Conservation (phyloP, 495 filamentous ascomycete species). For the Xylaria scruposa region DNA sequence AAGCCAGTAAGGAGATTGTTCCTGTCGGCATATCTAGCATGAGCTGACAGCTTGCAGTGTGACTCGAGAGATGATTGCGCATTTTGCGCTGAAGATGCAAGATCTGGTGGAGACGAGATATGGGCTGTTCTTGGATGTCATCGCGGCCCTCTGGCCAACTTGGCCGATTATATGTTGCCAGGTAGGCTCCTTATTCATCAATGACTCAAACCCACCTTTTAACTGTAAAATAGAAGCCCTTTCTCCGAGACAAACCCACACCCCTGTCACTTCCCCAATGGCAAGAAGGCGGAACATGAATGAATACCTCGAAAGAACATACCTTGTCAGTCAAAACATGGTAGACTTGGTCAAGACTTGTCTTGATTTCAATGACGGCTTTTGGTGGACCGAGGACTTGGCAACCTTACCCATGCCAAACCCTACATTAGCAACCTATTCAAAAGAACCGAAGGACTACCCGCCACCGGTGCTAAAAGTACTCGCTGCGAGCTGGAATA, state of each 20-base stretch:
- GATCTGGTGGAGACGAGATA: conserved; percentile 46
- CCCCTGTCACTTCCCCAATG: conserved; percentile 56
- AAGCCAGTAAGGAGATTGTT: conserved; percentile 43
- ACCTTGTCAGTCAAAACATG: conserved; percentile 45
- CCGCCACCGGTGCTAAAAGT: conserved; percentile 53
- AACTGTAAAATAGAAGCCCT: conserved; percentile 42
- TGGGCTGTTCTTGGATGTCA: conserved; percentile 57
- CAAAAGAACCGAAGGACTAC: conserved; percentile 46
- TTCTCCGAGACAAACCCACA: conserved; percentile 54
- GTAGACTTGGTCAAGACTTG: conserved; percentile 48
- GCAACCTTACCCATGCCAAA: conserved; percentile 52
- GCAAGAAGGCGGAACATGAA: conserved; percentile 58
- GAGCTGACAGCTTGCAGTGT: conserved; percentile 40
- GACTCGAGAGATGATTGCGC: conserved; percentile 54
- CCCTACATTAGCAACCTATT: conserved; percentile 49
- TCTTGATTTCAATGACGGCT: conserved; percentile 57
- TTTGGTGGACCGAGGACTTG: conserved; percentile 60
- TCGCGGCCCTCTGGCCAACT: conserved; percentile 48
- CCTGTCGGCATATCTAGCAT: neutral
- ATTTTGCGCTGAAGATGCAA: conserved; percentile 47
- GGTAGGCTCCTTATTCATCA: conserved; percentile 36
- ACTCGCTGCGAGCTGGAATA: conserved; percentile 56
- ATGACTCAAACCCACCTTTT: conserved; percentile 18
- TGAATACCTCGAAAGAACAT: conserved; percentile 54
- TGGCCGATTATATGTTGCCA: conserved; percentile 55